Conservation (phyloP, 2,329 filamentous ascomycete genomes). For the Aureobasidium melanogenum region DNA sequence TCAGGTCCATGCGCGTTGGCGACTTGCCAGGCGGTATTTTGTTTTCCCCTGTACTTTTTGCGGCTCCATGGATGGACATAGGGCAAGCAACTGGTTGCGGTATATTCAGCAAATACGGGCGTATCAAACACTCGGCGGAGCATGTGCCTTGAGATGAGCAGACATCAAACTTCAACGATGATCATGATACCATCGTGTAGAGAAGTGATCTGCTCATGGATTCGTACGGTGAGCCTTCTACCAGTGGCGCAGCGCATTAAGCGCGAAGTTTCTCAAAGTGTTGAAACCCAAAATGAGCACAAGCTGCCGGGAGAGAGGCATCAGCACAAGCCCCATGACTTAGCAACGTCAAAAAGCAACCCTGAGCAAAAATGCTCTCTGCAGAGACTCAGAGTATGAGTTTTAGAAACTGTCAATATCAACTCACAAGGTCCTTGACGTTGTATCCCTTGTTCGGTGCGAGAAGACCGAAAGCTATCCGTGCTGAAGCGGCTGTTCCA, state of each 20-base stretch:
- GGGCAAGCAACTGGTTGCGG: not conserved
- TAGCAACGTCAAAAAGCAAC: not conserved
- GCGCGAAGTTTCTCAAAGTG: constrained; percentile 4
- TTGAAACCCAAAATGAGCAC: constrained; percentile 7
- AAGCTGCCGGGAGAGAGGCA: not conserved
- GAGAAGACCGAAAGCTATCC: not conserved
- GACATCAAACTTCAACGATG: not conserved
- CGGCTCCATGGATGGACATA: not conserved
- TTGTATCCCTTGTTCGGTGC: not conserved
- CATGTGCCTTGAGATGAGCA: not conserved
- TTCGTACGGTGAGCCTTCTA: not conserved
- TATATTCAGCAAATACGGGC: not conserved
- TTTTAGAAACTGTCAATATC: not conserved
- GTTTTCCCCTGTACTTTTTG: not conserved
- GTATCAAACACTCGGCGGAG: not conserved
- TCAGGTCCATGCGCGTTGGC: not conserved
- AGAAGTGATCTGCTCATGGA: constrained; percentile 1
- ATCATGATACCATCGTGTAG: not conserved
- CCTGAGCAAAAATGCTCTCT: not conserved
- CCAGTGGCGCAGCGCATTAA: constrained; percentile 6
- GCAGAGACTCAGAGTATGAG: not conserved
- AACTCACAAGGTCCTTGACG: not conserved
- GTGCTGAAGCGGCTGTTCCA: not conserved
- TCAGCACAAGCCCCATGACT: not conserved
- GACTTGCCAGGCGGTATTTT: not conserved